Evolutionary conservation across 2,329 filamentous ascomycete genomes (phyloP).

Genomic region (Plenodomus lindquistii): DNA sequence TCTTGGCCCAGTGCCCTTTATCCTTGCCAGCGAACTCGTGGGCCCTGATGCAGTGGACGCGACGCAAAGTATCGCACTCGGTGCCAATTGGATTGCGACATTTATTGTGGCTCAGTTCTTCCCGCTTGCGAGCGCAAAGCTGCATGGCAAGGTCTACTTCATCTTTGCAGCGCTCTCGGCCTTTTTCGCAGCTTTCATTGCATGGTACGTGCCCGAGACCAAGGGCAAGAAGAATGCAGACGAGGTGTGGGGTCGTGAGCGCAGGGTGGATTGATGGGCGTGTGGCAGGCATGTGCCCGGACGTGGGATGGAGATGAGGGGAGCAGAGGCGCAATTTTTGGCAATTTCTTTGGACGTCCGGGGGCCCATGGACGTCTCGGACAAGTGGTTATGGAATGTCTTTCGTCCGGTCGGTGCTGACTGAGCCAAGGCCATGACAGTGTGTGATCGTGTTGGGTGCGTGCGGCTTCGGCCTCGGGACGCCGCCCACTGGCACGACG

Average conservation of each 20-base stretch:
- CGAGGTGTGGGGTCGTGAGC: constrained; percentile 82
- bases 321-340: too few relatives aligned
- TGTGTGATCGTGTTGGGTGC: too few relatives aligned
- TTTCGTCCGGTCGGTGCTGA: too few relatives aligned
- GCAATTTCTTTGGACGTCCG: too few relatives aligned
- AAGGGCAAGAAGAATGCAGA: constrained; percentile 81
- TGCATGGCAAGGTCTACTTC: constrained; percentile 88
- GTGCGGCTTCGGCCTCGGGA: constrained; percentile 17
- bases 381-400: too few relatives aligned
- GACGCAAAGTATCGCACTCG: constrained; percentile 84
- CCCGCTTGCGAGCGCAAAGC: constrained; percentile 76
- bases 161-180: constrained; percentile 80
- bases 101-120: constrained; percentile 96
- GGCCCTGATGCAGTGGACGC: constrained; percentile 88
- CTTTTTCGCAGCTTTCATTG: constrained; percentile 72
- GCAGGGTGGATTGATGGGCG: constrained; percentile 35
- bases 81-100: constrained; percentile 85
- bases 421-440: too few relatives aligned
- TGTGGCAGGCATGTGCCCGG: background rate
- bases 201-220: constrained; percentile 79
- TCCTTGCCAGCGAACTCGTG: constrained; percentile 88
- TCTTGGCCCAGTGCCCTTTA: constrained; percentile 91
- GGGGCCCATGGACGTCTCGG: too few relatives aligned
- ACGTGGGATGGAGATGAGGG: too few relatives aligned
- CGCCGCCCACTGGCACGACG: constrained; percentile 11